A percentile compares a stretch with the other conserved stretches of the same genome.
These are phyloP conservation scores for Colletotrichum incanum DNA, from an alignment of 2,329 filamentous ascomycete genomes.

Conservation along the genomic window DNA sequence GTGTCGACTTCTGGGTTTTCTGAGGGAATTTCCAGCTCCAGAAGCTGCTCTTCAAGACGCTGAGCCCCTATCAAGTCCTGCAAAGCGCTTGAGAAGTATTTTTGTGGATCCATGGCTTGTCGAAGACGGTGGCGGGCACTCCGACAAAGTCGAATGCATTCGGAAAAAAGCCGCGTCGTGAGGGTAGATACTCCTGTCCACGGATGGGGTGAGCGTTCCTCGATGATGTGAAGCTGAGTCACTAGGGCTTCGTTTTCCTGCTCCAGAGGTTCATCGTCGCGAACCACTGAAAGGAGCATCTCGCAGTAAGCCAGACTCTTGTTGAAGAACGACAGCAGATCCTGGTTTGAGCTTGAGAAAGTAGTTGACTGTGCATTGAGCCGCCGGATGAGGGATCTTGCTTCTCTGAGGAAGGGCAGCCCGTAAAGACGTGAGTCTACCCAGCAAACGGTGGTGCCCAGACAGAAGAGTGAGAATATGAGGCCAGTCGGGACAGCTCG, in stretches of 20 bases:
- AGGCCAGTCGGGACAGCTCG: constrained; percentile 52
- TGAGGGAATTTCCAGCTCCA: constrained; percentile 50
- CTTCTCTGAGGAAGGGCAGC: constrained; percentile 52
- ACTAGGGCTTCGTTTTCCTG: neutral
- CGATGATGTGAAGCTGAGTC: constrained; percentile 8
- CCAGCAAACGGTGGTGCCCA: constrained; percentile 59
- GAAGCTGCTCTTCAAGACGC: constrained; percentile 53
- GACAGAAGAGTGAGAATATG: constrained; percentile 57
- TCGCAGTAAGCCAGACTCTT: constrained; percentile 59
- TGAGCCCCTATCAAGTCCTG: constrained; percentile 53
- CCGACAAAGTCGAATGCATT: constrained; percentile 55
- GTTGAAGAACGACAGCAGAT: constrained; percentile 56
- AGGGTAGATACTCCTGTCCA: constrained; percentile 57
- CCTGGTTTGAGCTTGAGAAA: constrained; percentile 45
- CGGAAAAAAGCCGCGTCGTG: constrained; percentile 52
- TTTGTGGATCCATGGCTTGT: constrained; percentile 45
- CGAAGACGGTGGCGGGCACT: constrained; percentile 50
- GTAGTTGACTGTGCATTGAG: constrained; percentile 45
- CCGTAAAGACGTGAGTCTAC: constrained; percentile 54
- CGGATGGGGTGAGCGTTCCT: constrained; percentile 49
- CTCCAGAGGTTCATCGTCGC: constrained; percentile 48
- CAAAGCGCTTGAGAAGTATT: constrained; percentile 48
- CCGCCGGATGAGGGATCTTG: constrained; percentile 47
- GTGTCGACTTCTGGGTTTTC: constrained; percentile 47
- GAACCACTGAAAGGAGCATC: constrained; percentile 56